These are phyloP conservation scores for Colletotrichum sp. DNA, from an alignment of 2,329 filamentous ascomycete genomes.

Conservation along the genomic window DNA sequence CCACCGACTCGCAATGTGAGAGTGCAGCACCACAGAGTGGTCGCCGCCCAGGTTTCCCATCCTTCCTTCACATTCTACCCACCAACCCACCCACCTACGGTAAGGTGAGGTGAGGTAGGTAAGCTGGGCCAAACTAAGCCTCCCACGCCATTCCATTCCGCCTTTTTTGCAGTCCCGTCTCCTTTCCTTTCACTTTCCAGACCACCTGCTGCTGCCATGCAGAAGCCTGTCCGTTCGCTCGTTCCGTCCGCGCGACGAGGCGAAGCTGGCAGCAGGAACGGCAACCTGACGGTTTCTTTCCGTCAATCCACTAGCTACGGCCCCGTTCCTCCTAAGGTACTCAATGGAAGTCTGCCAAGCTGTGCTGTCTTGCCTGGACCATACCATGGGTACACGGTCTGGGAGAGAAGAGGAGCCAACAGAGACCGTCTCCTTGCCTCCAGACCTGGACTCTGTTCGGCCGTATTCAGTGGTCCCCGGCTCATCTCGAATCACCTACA, in stretches of 20 bases:
- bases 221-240: not conserved
- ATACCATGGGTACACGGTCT: not conserved
- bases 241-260: not conserved
- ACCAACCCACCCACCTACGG: constrained; percentile 4
- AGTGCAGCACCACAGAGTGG: not conserved
- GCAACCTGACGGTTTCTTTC: not conserved
- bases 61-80: not conserved
- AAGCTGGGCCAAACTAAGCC: not conserved
- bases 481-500: not conserved
- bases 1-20: not conserved
- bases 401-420: not conserved
- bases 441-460: not conserved
- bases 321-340: not conserved
- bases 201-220: not conserved
- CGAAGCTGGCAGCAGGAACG: not conserved
- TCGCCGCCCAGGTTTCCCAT: constrained; percentile 10
- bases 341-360: not conserved
- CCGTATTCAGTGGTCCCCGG: not conserved
- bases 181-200: not conserved
- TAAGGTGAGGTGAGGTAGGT: not conserved
- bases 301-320: not conserved
- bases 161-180: not conserved
- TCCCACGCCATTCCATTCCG: constrained; percentile 9
- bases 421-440: not conserved
- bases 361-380: not conserved